These are phyloP conservation scores for Mycena vitilis DNA, from an alignment of 768 basidiomycete species.

Conservation along the genomic window DNA sequence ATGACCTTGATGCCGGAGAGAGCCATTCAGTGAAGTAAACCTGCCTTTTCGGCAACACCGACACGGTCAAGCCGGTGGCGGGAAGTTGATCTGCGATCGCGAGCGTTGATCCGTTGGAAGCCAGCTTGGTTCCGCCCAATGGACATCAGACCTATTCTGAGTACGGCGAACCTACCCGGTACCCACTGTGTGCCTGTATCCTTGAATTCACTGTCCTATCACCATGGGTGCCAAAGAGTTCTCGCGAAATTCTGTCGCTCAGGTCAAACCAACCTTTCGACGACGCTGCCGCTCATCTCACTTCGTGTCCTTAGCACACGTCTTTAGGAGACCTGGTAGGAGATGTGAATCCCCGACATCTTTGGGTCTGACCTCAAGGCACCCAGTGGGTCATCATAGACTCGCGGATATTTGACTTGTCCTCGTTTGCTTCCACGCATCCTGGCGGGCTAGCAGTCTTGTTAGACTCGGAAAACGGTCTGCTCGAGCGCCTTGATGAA, in stretches of 20 bases:
- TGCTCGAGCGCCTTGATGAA: constrained; percentile 36
- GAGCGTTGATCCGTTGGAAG: too few relatives aligned
- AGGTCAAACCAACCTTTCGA: constrained; percentile 42
- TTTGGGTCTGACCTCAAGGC: background rate
- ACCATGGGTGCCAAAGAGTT: constrained; percentile 42
- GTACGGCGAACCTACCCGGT: too few relatives aligned
- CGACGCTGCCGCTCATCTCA: constrained; percentile 15
- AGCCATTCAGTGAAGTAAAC: constrained; percentile 49
- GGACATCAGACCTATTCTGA: too few relatives aligned
- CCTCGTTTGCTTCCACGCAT: constrained; percentile 83
- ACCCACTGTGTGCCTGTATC: too few relatives aligned
- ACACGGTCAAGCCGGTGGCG: too few relatives aligned
- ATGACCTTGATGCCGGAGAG: constrained; percentile 62
- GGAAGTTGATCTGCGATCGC: too few relatives aligned
- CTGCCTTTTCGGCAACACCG: too few relatives aligned
- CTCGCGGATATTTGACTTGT: constrained; percentile 85
- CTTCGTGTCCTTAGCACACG: constrained; percentile 22
- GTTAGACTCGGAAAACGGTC: constrained; percentile 82
- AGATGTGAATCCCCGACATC: background rate
- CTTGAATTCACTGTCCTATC: background rate
- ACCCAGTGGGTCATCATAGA: constrained; percentile 51
- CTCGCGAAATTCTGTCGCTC: constrained; percentile 56
- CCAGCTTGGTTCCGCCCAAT: too few relatives aligned
- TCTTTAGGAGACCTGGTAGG: constrained; percentile 29
- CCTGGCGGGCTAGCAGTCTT: constrained; percentile 87